phyloP scores from a whole-genome alignment of 108 stramenopile species.

The Skeletonema potamos region DNA sequence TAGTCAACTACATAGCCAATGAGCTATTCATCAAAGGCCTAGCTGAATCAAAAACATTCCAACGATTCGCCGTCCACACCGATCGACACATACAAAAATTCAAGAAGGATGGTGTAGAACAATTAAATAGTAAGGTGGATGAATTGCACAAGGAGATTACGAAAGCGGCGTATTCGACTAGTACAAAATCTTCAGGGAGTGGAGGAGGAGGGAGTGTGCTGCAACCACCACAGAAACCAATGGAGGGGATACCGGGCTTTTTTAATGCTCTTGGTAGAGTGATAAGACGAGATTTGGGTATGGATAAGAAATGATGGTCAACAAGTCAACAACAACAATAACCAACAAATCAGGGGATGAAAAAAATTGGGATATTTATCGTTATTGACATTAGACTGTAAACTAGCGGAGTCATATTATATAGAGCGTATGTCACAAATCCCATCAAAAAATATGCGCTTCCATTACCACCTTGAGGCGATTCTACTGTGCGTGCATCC shows the following conservation, averaged over 20 bases:
- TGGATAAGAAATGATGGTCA: conserved; percentile 3
- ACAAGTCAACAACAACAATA: neutral
- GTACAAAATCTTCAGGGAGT: conserved; percentile 6
- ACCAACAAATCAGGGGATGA: neutral
- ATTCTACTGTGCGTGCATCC: conserved; percentile 36
- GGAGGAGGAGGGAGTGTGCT: neutral
- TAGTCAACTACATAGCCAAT: conserved; percentile 81
- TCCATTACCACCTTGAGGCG: conserved; percentile 3
- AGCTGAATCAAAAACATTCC: conserved; percentile 83
- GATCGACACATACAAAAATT: conserved; percentile 62
- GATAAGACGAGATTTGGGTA: conserved; percentile 67
- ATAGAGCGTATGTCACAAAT: no score
- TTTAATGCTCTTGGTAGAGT: conserved; percentile 75
- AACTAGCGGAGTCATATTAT: neutral
- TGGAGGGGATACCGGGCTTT: conserved; percentile 76
- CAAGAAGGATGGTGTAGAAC: conserved; percentile 70
- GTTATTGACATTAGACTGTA: neutral
- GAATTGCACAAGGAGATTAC: conserved; percentile 59
- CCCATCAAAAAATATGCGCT: no score
- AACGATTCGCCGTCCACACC: conserved; percentile 78
- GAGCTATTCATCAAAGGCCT: conserved; percentile 84
- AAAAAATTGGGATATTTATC: conserved; percentile 7
- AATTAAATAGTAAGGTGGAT: conserved; percentile 60
- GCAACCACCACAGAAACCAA: conserved; percentile 62
- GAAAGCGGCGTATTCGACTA: conserved; percentile 18